Evolutionary conservation across 2,329 filamentous ascomycete species (phyloP).

Genomic region (Stagonosporopsis cucurbitacearum): DNA sequence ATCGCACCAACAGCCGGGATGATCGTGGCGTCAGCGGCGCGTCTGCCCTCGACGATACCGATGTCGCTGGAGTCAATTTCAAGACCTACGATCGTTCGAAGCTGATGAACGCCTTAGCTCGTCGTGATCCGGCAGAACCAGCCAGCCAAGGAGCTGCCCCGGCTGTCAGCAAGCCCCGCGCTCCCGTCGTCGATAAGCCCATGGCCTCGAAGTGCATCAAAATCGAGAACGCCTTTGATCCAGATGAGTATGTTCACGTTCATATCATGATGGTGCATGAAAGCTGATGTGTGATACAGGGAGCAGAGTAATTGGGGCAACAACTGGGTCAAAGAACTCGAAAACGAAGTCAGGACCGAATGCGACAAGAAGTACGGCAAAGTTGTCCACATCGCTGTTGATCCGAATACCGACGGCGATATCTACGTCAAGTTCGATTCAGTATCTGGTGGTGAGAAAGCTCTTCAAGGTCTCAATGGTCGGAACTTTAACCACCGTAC

Average conservation of each 20-base stretch:
- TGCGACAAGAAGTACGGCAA: slow-evolving; percentile 96
- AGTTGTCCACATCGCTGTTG: slow-evolving; percentile 95
- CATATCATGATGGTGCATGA: background rate
- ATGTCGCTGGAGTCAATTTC: slow-evolving; percentile 98
- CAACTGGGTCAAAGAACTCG: slow-evolving; percentile 87
- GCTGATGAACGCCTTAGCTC: slow-evolving; percentile 97
- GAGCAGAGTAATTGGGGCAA: slow-evolving; percentile 35
- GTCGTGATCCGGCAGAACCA: slow-evolving; percentile 77
- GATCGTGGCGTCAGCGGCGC: slow-evolving; percentile 88
- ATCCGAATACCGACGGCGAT: slow-evolving; percentile 92
- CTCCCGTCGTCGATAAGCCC: slow-evolving; percentile 77
- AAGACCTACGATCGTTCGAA: slow-evolving; percentile 98
- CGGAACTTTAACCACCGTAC: slow-evolving; percentile 92
- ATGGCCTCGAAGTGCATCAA: slow-evolving; percentile 93
- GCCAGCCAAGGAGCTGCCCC: slow-evolving; percentile 29
- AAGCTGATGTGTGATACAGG: slow-evolving; percentile 31
- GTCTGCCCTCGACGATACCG: slow-evolving; percentile 94
- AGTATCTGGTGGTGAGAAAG: slow-evolving; percentile 93
- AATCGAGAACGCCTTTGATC: slow-evolving; percentile 94
- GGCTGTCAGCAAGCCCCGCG: slow-evolving; percentile 74
- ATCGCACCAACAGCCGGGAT: slow-evolving; percentile 86
- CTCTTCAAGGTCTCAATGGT: slow-evolving; percentile 96
- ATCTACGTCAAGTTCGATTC: slow-evolving; percentile 99
- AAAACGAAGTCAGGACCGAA: slow-evolving; percentile 90
- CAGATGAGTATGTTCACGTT: slow-evolving; percentile 74